Conservation (phyloP, 2,329 filamentous ascomycete species). For the Xylaria sp. region DNA sequence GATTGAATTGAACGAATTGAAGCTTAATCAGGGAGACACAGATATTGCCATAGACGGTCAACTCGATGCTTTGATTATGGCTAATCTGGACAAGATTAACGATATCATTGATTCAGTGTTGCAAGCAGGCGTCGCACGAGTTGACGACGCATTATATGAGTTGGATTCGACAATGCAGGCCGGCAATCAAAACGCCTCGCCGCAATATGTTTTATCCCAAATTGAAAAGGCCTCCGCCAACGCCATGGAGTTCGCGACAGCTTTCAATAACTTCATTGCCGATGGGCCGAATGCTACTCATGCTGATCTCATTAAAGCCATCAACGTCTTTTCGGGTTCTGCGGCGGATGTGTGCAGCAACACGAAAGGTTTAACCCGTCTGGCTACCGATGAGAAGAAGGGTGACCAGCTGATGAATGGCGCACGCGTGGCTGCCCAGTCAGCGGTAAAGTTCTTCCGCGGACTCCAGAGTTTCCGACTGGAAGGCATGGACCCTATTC, state of each 20-base stretch:
- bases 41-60: constrained; percentile 86
- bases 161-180: constrained; percentile 98
- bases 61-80: constrained; percentile 85
- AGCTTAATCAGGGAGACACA: constrained; percentile 73
- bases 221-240: constrained; percentile 95
- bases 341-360: constrained; percentile 95
- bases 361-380: constrained; percentile 90
- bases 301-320: constrained; percentile 88
- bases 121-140: constrained; percentile 88
- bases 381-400: constrained; percentile 96
- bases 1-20: constrained; percentile 88
- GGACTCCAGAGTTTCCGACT: constrained; percentile 91
- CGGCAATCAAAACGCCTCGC: constrained; percentile 96
- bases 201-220: constrained; percentile 92
- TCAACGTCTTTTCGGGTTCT: constrained; percentile 87
- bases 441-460: constrained; percentile 94
- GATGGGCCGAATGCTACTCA: constrained; percentile 92
- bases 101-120: constrained; percentile 97
- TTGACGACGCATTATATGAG: constrained; percentile 96
- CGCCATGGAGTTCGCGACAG: constrained; percentile 95
- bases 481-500: constrained; percentile 84
- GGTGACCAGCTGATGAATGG: constrained; percentile 82
- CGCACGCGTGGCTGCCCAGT: constrained; percentile 81
- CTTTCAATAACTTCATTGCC: constrained; percentile 98
- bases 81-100: constrained; percentile 91